Evolutionary conservation across 2,329 filamentous ascomycete species (phyloP), one percentile per base, ranked within the genome.

Genomic region (Fusarium anthophilum): DNA sequence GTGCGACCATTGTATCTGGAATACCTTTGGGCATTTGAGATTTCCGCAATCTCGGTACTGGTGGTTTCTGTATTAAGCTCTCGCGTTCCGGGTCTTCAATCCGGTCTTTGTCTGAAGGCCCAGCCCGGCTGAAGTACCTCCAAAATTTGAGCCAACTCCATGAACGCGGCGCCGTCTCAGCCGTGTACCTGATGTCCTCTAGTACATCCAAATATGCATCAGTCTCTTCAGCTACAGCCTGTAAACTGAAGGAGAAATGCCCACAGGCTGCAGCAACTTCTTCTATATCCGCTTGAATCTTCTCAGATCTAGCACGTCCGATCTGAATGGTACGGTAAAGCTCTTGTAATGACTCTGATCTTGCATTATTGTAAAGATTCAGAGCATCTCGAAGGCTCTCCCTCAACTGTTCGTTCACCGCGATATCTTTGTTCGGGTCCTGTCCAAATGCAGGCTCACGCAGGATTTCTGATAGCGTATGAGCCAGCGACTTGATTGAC

Each of bases 201-300:
- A 99, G 84, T 2, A 96, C 91, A 59, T 94, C 91, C 50, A 99
- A 83, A 76, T 97, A 96, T 18, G 89, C 89, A 74, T 94, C 91
- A 84, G 97, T 93, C 79, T 98, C 95, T 79, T 97, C 94, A 0
- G 94, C 95, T 79, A 98, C 96, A 75, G 96, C 93, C 72, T 96
- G 90, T 32, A 99, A 86, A 48, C 93, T 97, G 80, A 96, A 98
- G 79, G 94, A 96, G 80, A 98, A 99, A 82, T 98, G 95, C 0
- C 96, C 96, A 79, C 96, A 99, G 64, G 95, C 97, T n/a, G 96
- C 96, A 45, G 96, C 95, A 17, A 98, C 95, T 82, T 99, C 96
- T 81, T 99, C 96, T 65, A 98, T 95, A 81, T 98, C 96, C 6
- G 96, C 96, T 79, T 97, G 92, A 14, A 96, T 88, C 70, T 93